Evolutionary conservation across 495 filamentous ascomycete species (phyloP).

Genomic region (Aspergillus sclerotioniger): DNA sequence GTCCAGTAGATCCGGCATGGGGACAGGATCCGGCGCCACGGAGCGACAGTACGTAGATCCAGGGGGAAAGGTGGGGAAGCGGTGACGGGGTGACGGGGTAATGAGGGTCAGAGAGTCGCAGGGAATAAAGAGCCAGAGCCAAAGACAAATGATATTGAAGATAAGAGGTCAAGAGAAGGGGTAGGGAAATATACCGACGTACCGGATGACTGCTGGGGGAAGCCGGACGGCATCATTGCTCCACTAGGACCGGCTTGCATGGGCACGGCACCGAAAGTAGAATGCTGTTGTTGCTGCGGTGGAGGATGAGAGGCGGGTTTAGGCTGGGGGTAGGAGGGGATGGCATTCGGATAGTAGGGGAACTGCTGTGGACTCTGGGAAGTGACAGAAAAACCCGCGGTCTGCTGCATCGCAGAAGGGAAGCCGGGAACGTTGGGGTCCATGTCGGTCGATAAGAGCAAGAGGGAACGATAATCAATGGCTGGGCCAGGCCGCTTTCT

Average conservation of each 20-base stretch:
- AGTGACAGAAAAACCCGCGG: conserved; percentile 38
- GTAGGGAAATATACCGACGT: conserved; percentile 23
- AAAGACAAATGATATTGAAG: conserved; percentile 1
- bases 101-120: neutral
- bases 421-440: conserved; percentile 43
- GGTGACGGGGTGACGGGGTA: neutral
- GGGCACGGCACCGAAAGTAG: conserved; percentile 41
- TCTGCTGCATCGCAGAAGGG: conserved; percentile 29
- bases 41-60: neutral
- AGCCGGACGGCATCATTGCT: conserved; percentile 44
- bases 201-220: conserved; percentile 42
- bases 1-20: neutral
- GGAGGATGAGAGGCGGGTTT: conserved; percentile 28
- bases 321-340: conserved; percentile 40
- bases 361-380: conserved; percentile 40
- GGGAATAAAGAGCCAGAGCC: neutral
- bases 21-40: neutral
- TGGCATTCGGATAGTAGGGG: conserved; percentile 42
- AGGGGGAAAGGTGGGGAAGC: neutral
- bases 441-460: conserved; percentile 28
- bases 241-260: conserved; percentile 44
- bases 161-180: conserved; percentile 7
- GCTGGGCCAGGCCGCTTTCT: conserved; percentile 4
- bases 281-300: conserved; percentile 27
- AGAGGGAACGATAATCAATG: conserved; percentile 9